Evolutionary conservation across 73 alveolate genomes (phyloP).

Genomic region (Loxodes magnus): DNA sequence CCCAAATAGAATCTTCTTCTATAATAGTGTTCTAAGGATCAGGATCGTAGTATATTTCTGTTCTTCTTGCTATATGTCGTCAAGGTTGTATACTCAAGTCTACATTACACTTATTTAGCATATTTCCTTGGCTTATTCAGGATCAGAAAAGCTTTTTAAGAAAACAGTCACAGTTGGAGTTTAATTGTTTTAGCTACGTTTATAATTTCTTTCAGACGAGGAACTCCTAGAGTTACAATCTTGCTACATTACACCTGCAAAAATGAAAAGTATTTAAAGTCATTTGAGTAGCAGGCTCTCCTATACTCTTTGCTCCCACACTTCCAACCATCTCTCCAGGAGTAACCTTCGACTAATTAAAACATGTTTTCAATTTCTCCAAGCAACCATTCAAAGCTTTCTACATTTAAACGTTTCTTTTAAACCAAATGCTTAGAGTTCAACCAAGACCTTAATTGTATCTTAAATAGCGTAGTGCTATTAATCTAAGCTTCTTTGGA

Average conservation of each 20-base stretch:
- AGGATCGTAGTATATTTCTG: constrained; percentile 92
- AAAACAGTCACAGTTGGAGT: constrained; percentile 89
- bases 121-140: constrained; percentile 40
- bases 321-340: constrained; percentile 97
- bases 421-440: constrained; percentile 41
- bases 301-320: constrained; percentile 92
- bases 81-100: constrained; percentile 87
- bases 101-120: constrained; percentile 47
- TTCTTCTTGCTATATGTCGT: constrained; percentile 62
- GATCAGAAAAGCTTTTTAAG: too few relatives aligned
- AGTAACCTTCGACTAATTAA: constrained; percentile 58
- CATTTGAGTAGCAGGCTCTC: constrained; percentile 99
- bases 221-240: constrained; percentile 98
- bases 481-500: constrained; percentile 58
- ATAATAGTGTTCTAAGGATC: constrained; percentile 80
- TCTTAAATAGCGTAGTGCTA: constrained; percentile 70
- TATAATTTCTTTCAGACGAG: constrained; percentile 93
- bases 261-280: constrained; percentile 97
- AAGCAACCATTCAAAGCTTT: constrained; percentile 80
- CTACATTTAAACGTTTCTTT: constrained; percentile 67
- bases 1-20: constrained; percentile 60
- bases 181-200: constrained; percentile 87
- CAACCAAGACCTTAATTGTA: constrained; percentile 54
- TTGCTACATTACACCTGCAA: constrained; percentile 97
- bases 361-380: constrained; percentile 83